Conservation (phyloP, 2,329 filamentous ascomycete species). For the Penicillium sp. region DNA sequence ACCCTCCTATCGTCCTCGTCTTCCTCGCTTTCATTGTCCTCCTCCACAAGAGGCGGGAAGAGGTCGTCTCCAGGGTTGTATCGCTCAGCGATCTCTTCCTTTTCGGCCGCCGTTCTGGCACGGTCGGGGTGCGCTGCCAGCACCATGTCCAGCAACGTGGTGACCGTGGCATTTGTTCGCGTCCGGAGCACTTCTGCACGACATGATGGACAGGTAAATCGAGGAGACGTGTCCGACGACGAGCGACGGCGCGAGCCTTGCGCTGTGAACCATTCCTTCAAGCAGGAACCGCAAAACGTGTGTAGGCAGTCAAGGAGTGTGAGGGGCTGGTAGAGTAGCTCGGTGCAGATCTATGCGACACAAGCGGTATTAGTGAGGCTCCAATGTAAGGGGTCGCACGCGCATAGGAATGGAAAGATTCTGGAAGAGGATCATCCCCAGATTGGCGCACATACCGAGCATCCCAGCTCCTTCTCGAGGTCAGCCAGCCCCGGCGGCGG, state of each 20-base stretch:
- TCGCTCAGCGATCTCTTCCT: slow-evolving; percentile 71
- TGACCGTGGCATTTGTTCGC: slow-evolving; percentile 86
- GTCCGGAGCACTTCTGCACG: slow-evolving; percentile 84
- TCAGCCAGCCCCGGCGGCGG: slow-evolving; percentile 56
- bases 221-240: slow-evolving; percentile 52
- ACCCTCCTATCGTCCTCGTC: slow-evolving; percentile 68
- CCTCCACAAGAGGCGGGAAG: slow-evolving; percentile 61
- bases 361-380: slow-evolving; percentile 13
- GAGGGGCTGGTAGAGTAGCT: slow-evolving; percentile 86
- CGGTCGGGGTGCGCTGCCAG: slow-evolving; percentile 77
- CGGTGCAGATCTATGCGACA: slow-evolving; percentile 81
- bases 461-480: slow-evolving; percentile 91
- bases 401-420: slow-evolving; percentile 19
- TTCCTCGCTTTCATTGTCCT: slow-evolving; percentile 43
- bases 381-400: slow-evolving; percentile 20
- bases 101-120: slow-evolving; percentile 71
- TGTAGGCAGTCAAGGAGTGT: slow-evolving; percentile 92
- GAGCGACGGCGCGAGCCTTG: slow-evolving; percentile 63
- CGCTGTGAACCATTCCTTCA: slow-evolving; percentile 94
- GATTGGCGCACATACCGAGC: slow-evolving; percentile 70
- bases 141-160: slow-evolving; percentile 86
- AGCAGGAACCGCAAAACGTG: slow-evolving; percentile 92
- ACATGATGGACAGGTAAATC: slow-evolving; percentile 91
- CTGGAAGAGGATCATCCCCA: slow-evolving; percentile 10
- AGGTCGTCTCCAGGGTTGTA: slow-evolving; percentile 85